Evolutionary conservation across 805 yeast genomes (phyloP), one percentile per base, ranked within the genome.

Genomic region (Zygoascus bituminiphila): DNA sequence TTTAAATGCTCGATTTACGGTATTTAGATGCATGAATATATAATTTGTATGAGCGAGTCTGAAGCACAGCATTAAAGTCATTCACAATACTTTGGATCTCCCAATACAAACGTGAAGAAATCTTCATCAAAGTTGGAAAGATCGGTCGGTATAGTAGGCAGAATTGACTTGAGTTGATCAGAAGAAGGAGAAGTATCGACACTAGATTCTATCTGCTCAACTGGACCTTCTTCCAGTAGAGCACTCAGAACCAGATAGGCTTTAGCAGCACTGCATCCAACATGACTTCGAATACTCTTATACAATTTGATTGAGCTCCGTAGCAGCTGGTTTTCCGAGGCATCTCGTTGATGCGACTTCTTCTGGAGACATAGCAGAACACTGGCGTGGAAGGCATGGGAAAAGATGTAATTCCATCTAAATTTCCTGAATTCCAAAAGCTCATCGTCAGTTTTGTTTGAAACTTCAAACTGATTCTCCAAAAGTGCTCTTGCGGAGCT

Each of bases 81-180:
- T 29, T 29, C 33, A 6, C 33, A 29, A 12, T 29, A 12, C 17
- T 36, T 36, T 5, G 22, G 10, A 73, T 73, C 1, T 75, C 54
- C 43, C 77, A 71, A 0, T 9, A 48, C 44, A 26, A 42, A 38
- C 15, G 47, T 44, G 38, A 48, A 48, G 20, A 48, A 48, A 29
- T 48, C 51, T 15, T 37, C 33, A 8, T 43, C 47, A 20, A 48
- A 14, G 7, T 44, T 40, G 7, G 29, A 44, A 14, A 48, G 17
- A 48, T 44, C 44, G 9, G 47, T 21, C 1, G 51, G 51, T 17
- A 48, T 17, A 21, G 29, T 12, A 39, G 42, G 29, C 15, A 45
- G 20, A n/a, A 26, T 23, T 25, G 21, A 14, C 43, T 15, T 23
- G 43, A 45, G 14, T 24, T 22, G 21, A 7, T 17, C 41, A 6